These are phyloP conservation scores for Streptanthus diversifolius DNA, from an alignment of 345 rosid genomes.

Conservation along the genomic window DNA sequence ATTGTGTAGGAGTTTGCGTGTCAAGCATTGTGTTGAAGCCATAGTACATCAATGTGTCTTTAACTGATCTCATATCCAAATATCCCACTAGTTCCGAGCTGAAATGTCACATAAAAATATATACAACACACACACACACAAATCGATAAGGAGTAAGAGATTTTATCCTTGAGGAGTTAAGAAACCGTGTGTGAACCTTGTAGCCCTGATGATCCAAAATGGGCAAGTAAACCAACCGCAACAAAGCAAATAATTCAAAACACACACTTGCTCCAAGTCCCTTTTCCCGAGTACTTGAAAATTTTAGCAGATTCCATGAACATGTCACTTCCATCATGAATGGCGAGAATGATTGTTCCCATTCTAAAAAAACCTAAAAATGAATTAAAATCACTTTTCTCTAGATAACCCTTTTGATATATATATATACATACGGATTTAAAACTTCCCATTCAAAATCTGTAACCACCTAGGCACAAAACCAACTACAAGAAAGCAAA, in stretches of 20 bases:
- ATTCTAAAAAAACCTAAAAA: slow-evolving; percentile 62
- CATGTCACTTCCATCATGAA: slow-evolving; percentile 83
- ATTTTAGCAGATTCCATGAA: slow-evolving; percentile 86
- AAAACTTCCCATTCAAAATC: background rate
- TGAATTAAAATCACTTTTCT: background rate
- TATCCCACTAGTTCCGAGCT: slow-evolving; percentile 30
- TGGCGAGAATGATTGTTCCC: slow-evolving; percentile 69
- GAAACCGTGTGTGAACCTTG: slow-evolving; percentile 44
- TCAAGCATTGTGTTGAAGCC: slow-evolving; percentile 71
- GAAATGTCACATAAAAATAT: background rate
- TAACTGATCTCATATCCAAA: slow-evolving; percentile 45
- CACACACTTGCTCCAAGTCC: slow-evolving; percentile 76
- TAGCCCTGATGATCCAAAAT: slow-evolving; percentile 64
- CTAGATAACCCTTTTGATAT: background rate
- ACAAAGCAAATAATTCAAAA: slow-evolving; percentile 74
- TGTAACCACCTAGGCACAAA: background rate
- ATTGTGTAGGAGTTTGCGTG: too few relatives aligned
- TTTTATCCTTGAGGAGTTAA: background rate
- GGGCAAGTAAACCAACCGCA: slow-evolving; percentile 82
- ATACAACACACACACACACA: background rate
- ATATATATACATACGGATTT: background rate
- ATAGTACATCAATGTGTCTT: slow-evolving; percentile 45
- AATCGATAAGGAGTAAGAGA: background rate
- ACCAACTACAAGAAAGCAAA: background rate
- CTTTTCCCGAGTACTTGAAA: slow-evolving; percentile 70